phyloP scores from a whole-genome alignment of 2,329 filamentous ascomycete genomes.

The Cordyceps cicadae region DNA sequence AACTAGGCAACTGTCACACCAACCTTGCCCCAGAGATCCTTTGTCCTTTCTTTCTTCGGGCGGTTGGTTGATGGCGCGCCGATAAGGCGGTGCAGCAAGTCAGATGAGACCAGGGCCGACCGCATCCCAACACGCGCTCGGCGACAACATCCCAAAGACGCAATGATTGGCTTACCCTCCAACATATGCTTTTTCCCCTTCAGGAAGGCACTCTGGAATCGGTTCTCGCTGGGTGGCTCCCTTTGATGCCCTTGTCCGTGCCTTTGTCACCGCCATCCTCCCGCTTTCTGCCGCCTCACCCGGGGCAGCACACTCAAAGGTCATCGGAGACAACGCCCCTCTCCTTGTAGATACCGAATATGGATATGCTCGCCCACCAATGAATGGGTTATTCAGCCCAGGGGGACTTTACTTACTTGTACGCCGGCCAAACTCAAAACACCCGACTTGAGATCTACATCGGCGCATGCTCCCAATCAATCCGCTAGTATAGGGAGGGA shows the following conservation, averaged over 20 bases:
- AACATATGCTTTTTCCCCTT: neutral
- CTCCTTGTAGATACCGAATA: neutral
- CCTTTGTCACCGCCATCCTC: neutral
- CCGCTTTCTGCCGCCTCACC: neutral
- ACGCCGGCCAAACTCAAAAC: neutral
- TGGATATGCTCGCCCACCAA: neutral
- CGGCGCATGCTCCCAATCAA: neutral
- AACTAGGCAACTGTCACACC: neutral
- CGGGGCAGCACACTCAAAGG: neutral
- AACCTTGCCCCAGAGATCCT: neutral
- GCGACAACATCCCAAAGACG: neutral
- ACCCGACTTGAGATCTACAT: neutral
- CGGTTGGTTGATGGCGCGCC: neutral
- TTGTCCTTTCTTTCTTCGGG: neutral
- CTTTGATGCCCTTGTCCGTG: neutral
- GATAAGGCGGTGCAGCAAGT: neutral
- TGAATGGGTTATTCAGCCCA: neutral
- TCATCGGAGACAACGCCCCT: neutral
- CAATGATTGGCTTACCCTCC: conserved; percentile 1
- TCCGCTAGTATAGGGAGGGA: neutral
- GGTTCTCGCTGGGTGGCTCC: neutral
- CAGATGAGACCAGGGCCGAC: neutral
- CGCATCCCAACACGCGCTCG: neutral
- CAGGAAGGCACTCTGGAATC: conserved; percentile 4
- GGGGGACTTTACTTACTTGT: too few relatives aligned